Evolutionary conservation across 2,329 filamentous ascomycete genomes (phyloP).

Genomic region (Purpureocillium lavendulum): DNA sequence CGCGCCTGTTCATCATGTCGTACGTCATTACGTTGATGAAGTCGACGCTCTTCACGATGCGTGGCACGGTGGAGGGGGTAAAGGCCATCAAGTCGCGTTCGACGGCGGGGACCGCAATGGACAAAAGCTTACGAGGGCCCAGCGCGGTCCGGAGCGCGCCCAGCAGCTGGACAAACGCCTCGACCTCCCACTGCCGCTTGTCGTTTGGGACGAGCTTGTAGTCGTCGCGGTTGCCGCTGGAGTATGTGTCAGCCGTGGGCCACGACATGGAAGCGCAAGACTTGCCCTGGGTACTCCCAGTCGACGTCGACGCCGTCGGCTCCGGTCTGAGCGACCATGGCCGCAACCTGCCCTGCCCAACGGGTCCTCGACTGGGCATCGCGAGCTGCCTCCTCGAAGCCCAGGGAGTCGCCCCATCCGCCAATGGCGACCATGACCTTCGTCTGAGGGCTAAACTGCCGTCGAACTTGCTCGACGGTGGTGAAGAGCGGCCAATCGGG

Average conservation of each 20-base stretch:
- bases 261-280: not conserved
- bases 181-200: conserved; percentile 51
- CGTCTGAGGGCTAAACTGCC: conserved; percentile 39
- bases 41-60: conserved; percentile 52
- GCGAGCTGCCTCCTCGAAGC: conserved; percentile 51
- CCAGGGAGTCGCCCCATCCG: conserved; percentile 63
- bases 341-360: conserved; percentile 57
- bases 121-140: conserved; percentile 49
- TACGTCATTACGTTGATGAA: conserved; percentile 65
- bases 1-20: conserved; percentile 62
- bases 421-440: conserved; percentile 65
- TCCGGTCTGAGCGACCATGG: conserved; percentile 51
- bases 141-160: conserved; percentile 48
- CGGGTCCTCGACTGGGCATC: conserved; percentile 39
- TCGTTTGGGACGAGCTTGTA: conserved; percentile 58
- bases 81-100: conserved; percentile 60
- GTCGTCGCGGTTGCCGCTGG: conserved; percentile 58
- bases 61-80: conserved; percentile 46
- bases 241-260: not conserved
- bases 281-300: conserved; percentile 53
- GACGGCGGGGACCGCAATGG: conserved; percentile 60
- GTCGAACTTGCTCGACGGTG: conserved; percentile 36
- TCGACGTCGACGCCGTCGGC: conserved; percentile 61
- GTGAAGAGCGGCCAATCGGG: conserved; percentile 44
- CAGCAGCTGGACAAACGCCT: conserved; percentile 54